Evolutionary conservation across 2,329 filamentous ascomycete species (phyloP).

Genomic region (Metarhizium guizhouense): DNA sequence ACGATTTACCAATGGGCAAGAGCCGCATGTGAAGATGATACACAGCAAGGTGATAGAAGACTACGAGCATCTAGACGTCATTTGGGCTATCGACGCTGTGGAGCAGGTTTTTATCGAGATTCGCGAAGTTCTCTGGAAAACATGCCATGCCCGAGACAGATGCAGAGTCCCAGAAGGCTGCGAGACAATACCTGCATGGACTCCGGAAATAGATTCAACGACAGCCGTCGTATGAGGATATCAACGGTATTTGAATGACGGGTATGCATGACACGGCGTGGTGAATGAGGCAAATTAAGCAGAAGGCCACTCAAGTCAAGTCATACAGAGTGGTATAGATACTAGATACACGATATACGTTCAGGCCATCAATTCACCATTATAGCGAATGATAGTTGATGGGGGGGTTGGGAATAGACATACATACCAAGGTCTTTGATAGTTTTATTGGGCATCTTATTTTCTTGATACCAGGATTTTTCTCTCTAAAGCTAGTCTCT

Average conservation of each 20-base stretch:
- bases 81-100: conserved; percentile 87
- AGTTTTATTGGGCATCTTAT: too few relatives aligned
- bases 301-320: too few relatives aligned
- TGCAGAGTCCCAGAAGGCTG: conserved; percentile 61
- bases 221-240: not conserved
- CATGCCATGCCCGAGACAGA: conserved; percentile 42
- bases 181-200: conserved; percentile 23
- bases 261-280: not conserved
- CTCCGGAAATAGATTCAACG: not conserved
- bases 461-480: too few relatives aligned
- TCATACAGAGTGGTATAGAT: too few relatives aligned
- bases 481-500: too few relatives aligned
- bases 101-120: conserved; percentile 77
- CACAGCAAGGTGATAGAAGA: conserved; percentile 75
- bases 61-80: conserved; percentile 89
- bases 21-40: conserved; percentile 73
- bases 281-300: too few relatives aligned
- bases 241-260: not conserved
- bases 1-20: conserved; percentile 65
- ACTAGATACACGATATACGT: not conserved
- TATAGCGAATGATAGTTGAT: not conserved
- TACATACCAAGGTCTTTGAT: not conserved
- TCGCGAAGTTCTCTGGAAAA: conserved; percentile 76
- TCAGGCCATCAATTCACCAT: not conserved
- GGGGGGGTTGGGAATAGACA: not conserved